Conservation (phyloP, 306 rosid genomes). For the Canavalia ensiformis region DNA sequence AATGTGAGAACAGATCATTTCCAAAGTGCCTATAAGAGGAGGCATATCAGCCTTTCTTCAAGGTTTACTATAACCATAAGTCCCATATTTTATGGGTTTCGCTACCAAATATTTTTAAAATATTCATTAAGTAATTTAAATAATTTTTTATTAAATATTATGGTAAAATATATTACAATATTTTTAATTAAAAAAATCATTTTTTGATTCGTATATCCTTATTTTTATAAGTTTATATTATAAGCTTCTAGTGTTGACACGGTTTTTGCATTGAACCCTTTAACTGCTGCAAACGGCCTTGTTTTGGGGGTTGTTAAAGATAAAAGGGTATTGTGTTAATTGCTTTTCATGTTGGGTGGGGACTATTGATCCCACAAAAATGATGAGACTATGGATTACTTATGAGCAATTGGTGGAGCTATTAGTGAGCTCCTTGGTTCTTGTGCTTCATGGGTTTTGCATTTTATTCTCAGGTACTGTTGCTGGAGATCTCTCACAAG, state of each 20-base stretch:
- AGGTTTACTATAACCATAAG: not conserved
- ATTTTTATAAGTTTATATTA: not conserved
- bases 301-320: conserved; percentile 27
- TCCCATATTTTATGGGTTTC: no score
- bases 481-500: conserved; percentile 68
- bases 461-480: conserved; percentile 63
- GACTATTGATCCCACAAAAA: conserved; percentile 44
- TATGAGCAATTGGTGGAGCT: conserved; percentile 65
- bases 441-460: conserved; percentile 69
- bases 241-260: conserved; percentile 10
- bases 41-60: not conserved
- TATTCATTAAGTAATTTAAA: no score
- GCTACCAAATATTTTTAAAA: no score
- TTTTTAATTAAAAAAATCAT: no score
- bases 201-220: no score
- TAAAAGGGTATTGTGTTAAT: conserved; percentile 27
- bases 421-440: conserved; percentile 63
- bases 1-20: conserved; percentile 34
- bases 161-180: no score
- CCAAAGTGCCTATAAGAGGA: not conserved
- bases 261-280: conserved; percentile 18
- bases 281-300: conserved; percentile 31
- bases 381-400: conserved; percentile 61
- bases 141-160: no score
- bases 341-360: conserved; percentile 1